phyloP scores from a whole-genome alignment of 306 rosid genomes.

The Trifolium dubium region DNA sequence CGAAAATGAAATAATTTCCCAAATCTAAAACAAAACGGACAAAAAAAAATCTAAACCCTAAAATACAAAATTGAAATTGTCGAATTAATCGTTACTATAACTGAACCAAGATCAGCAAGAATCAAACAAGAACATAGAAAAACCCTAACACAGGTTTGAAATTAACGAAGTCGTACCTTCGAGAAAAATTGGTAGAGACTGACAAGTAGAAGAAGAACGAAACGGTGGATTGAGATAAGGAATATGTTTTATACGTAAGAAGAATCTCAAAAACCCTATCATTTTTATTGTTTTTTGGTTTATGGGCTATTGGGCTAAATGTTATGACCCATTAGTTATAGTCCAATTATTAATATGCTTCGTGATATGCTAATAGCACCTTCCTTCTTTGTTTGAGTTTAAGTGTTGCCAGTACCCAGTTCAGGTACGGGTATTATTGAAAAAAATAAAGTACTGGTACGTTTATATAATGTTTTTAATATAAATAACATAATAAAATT shows the following conservation, averaged over 20 bases:
- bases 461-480: too few species aligned
- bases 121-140: neutral
- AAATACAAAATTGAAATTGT: neutral
- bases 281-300: neutral
- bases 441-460: too few species aligned
- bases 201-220: constrained; percentile 29
- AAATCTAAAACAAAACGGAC: neutral
- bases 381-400: neutral
- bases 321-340: neutral
- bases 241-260: constrained; percentile 33
- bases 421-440: too few species aligned
- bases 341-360: neutral
- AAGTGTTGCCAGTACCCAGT: too few species aligned
- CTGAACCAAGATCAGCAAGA: neutral
- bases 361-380: neutral
- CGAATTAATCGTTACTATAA: neutral
- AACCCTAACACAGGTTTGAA: neutral
- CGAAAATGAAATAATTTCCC: neutral
- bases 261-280: constrained; percentile 37
- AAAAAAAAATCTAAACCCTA: neutral
- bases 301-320: neutral
- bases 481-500: too few species aligned
- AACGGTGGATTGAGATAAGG: constrained; percentile 22
- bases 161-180: constrained; percentile 27
- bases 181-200: neutral